Conservation (phyloP, 176 grass and related monocot genomes). For the Oryza punctata region DNA sequence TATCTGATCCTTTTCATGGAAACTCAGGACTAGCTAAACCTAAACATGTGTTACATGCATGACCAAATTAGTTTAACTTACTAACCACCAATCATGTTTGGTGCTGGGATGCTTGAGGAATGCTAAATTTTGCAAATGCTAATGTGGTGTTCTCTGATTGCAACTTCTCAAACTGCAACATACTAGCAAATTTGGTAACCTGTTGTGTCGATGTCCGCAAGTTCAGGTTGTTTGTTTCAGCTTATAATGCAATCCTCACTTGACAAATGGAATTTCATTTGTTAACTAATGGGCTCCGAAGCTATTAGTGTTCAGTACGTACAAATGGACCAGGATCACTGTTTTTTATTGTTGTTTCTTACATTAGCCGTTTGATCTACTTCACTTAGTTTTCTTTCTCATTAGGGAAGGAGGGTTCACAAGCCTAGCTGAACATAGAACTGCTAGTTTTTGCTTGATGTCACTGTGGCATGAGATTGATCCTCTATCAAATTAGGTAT, state of each 20-base stretch:
- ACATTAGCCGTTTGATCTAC: neutral
- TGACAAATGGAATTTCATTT: neutral
- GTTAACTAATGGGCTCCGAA: neutral
- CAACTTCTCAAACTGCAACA: neutral
- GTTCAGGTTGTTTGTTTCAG: neutral
- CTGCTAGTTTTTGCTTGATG: neutral
- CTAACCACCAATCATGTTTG: neutral
- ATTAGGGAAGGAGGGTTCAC: too few species aligned
- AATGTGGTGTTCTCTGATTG: neutral
- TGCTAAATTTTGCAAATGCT: neutral
- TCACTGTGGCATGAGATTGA: neutral
- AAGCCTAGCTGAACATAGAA: neutral
- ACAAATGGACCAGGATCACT: neutral
- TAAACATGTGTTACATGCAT: neutral
- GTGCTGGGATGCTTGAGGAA: neutral
- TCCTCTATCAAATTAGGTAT: neutral
- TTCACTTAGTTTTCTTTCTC: neutral
- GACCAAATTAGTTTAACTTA: neutral
- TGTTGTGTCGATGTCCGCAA: neutral
- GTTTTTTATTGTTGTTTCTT: slow-evolving; percentile 4
- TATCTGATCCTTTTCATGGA: neutral
- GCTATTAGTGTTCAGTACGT: neutral
- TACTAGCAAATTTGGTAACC: neutral
- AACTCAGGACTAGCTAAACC: neutral
- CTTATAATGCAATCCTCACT: neutral